Evolutionary conservation across 2,329 filamentous ascomycete genomes (phyloP).

Genomic region (Bipolaris oryzae): DNA sequence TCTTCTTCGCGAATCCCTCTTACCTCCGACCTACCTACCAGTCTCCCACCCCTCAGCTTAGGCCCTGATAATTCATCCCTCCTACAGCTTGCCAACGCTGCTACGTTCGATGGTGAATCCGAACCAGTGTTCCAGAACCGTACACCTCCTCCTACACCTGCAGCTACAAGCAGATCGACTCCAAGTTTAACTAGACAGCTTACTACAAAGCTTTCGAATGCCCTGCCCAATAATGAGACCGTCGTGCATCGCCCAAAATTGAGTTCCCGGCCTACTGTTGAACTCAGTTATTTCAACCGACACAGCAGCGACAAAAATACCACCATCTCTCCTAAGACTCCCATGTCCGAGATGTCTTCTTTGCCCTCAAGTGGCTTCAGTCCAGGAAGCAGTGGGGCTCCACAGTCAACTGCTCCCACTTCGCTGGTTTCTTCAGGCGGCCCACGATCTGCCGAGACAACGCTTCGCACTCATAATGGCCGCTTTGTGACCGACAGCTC

Average conservation of each 20-base stretch:
- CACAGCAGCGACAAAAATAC: slow-evolving; percentile 8
- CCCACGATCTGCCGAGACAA: slow-evolving; percentile 38
- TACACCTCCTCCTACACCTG: slow-evolving; percentile 13
- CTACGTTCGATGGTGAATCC: slow-evolving; percentile 44
- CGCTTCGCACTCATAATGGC: slow-evolving; percentile 26
- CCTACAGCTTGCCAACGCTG: slow-evolving; percentile 34
- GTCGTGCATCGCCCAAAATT: slow-evolving; percentile 42
- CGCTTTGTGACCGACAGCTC: slow-evolving; percentile 23
- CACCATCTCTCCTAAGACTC: slow-evolving; percentile 9
- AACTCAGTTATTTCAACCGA: slow-evolving; percentile 17
- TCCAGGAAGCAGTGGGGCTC: slow-evolving; percentile 32
- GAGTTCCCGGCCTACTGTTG: slow-evolving; percentile 35
- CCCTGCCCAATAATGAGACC: slow-evolving; percentile 38
- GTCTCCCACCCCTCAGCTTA: slow-evolving; percentile 17
- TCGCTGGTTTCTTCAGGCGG: slow-evolving; percentile 43
- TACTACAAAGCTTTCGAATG: slow-evolving; percentile 32
- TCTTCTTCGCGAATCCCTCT: slow-evolving; percentile 20
- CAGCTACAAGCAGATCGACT: slow-evolving; percentile 38
- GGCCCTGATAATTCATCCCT: slow-evolving; percentile 26
- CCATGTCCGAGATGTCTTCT: slow-evolving; percentile 26
- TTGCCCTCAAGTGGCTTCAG: slow-evolving; percentile 37
- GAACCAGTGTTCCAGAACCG: slow-evolving; percentile 30
- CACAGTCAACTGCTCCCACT: slow-evolving; percentile 44
- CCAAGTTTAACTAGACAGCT: slow-evolving; percentile 39
- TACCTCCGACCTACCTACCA: slow-evolving; percentile 19